Base-by-base conservation (phyloP, 139 green algal species). In the Parachlorella kessleri region DNA sequence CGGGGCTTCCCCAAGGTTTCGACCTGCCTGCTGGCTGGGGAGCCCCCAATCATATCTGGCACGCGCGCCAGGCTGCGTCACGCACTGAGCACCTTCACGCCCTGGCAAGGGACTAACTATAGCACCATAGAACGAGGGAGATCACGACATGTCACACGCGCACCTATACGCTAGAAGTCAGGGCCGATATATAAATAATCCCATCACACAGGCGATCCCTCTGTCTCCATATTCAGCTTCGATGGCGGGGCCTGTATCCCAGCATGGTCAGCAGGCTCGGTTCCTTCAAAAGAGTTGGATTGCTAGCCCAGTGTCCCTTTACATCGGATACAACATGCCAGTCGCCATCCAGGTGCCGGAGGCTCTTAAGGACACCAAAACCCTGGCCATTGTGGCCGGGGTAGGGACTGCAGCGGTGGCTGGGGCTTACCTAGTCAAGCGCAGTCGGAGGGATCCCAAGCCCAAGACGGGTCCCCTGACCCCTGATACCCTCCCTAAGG, bases 401-500 rank as follows among this genome's bases (percentile, higher is more conserved):
- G 48, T 59, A 59, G 48, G 48, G 21, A 59, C 48, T 18, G 48
- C 48, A 14, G 48, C 48, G 14, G 48, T 59, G 14, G 48, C 48
- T 59, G 48, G 48, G 14, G 48, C 48, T 18, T 59, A 59, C 48
- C 48, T 59, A 14, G 14, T 59, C 48, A 59, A 59, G 48, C 48
- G 48, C 48, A 59, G 48, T 18, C 48, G 68, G 41, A 82, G 76
- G 35, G 37, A 72, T 41, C 54, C 35, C 41, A 84, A 77, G 63
- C 91, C 92, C 7, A 67, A 72, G 14, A 70, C 48, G 1, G 93
- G 93, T 36, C 82, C 77, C 1, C 94, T 88, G 79, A 81, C 86
- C 8, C 55, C 80, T 6, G 72, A 68, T 39, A 91, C 87, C 4
- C 91, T 97, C 42, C 94, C 93, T n/a, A 68, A 78, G 30, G 91